phyloP scores from a whole-genome alignment of 2,329 filamentous ascomycete species.

The Orbilia oligospora region DNA sequence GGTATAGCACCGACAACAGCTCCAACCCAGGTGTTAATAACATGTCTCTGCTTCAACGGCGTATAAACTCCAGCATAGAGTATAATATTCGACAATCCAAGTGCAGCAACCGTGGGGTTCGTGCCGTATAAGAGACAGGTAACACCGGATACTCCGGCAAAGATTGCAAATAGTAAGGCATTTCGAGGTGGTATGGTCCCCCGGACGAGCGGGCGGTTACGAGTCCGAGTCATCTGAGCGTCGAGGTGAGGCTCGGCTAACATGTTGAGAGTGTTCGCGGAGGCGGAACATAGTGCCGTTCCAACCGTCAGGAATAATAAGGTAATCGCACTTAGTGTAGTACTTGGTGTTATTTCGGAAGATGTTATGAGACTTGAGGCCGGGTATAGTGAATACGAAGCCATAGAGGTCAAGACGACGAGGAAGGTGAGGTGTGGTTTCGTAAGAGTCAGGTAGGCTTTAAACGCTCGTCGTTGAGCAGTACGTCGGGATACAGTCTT shows the following conservation, averaged over 20 bases:
- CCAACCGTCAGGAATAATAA: constrained; percentile 91
- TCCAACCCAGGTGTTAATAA: constrained; percentile 94
- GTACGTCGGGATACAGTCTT: constrained; percentile 63
- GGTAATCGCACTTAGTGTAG: constrained; percentile 89
- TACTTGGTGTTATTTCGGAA: constrained; percentile 75
- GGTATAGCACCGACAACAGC: constrained; percentile 93
- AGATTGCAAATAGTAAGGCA: constrained; percentile 83
- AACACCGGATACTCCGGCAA: constrained; percentile 78
- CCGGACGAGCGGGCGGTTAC: constrained; percentile 89
- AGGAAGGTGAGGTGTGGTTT: constrained; percentile 94
- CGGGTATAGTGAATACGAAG: constrained; percentile 92
- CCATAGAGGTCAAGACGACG: constrained; percentile 90
- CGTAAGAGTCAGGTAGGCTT: constrained; percentile 89
- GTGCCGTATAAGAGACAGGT: constrained; percentile 87
- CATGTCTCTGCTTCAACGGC: constrained; percentile 87
- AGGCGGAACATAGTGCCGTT: constrained; percentile 88
- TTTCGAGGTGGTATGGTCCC: constrained; percentile 79
- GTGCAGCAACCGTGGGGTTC: constrained; percentile 90
- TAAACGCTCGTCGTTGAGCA: constrained; percentile 77
- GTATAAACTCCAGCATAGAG: constrained; percentile 95
- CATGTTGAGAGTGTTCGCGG: constrained; percentile 97
- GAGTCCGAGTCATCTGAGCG: constrained; percentile 91
- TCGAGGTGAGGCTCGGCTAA: constrained; percentile 92
- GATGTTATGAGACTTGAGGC: constrained; percentile 86
- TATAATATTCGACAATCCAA: constrained; percentile 86